phyloP scores from a whole-genome alignment of 106 monocot genomes.

The Dendrobium huoshanense region DNA sequence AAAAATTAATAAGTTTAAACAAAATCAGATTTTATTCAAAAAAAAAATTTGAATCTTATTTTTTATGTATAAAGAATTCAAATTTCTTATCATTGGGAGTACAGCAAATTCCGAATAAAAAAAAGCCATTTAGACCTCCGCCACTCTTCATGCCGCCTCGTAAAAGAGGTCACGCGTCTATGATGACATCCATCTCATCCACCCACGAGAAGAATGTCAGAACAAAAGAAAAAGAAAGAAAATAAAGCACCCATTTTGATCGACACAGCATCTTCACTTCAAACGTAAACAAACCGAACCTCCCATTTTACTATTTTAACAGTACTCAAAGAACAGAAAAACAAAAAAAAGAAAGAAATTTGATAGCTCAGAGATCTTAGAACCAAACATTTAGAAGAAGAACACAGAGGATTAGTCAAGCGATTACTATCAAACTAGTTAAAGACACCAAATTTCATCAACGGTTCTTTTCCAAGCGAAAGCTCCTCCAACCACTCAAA shows the following conservation, averaged over 20 bases:
- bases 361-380: no score
- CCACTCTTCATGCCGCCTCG: not conserved
- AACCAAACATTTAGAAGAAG: not conserved
- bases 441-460: not conserved
- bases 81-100: no score
- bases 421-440: not conserved
- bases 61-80: no score
- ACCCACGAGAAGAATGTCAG: slow-evolving; percentile 5
- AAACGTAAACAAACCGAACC: not conserved
- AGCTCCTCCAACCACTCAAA: slow-evolving; percentile 65
- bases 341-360: not conserved
- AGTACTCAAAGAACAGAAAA: not conserved
- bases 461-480: slow-evolving; percentile 21
- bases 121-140: not conserved
- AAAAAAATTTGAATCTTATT: no score
- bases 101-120: not conserved
- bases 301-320: not conserved
- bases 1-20: no score
- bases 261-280: not conserved
- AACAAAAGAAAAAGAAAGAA: not conserved
- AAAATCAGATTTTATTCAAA: no score
- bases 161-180: slow-evolving; percentile 5
- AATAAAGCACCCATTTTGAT: not conserved
- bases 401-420: no score
- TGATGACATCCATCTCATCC: not conserved